Conservation (phyloP, 805 yeast species). For the Ogataea methylovora region DNA sequence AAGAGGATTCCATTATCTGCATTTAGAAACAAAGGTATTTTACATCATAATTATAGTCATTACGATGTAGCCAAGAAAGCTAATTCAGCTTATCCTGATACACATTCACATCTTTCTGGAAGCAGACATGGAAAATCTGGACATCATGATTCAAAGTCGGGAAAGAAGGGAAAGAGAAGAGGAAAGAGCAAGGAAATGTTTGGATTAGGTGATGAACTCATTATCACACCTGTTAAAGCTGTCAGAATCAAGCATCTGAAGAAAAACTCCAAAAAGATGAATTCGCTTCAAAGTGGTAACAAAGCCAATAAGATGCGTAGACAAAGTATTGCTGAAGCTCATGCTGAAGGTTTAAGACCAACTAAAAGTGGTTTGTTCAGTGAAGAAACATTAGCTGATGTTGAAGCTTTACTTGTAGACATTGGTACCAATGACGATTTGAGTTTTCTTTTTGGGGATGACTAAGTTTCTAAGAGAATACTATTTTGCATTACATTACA, state of each 20-base stretch:
- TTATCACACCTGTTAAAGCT: slow-evolving; percentile 12
- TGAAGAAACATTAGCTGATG: slow-evolving; percentile 66
- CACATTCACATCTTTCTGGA: not conserved
- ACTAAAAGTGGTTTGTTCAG: slow-evolving; percentile 73
- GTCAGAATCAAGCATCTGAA: not conserved
- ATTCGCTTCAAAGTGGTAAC: not conserved
- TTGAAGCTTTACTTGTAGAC: slow-evolving; percentile 61
- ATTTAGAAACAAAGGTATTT: slow-evolving; percentile 71
- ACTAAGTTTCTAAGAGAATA: not conserved
- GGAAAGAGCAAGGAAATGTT: slow-evolving; percentile 20
- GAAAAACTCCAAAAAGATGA: not conserved
- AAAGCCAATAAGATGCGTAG: slow-evolving; percentile 37
- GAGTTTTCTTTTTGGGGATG: slow-evolving; percentile 26
- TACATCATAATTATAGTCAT: slow-evolving; percentile 8
- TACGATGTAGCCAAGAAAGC: slow-evolving; percentile 1
- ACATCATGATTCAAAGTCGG: slow-evolving; percentile 11
- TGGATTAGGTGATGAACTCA: slow-evolving; percentile 16
- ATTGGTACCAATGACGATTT: slow-evolving; percentile 35
- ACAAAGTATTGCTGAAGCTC: slow-evolving; percentile 67
- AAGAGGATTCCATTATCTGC: slow-evolving; percentile 79
- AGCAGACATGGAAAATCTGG: not conserved
- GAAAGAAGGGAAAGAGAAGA: slow-evolving; percentile 23
- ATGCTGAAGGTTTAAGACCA: slow-evolving; percentile 65
- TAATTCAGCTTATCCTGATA: not conserved
- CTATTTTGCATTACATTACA: not conserved